These are phyloP conservation scores for Lactarius tabidus DNA, from an alignment of 768 basidiomycete genomes.

Conservation along the genomic window DNA sequence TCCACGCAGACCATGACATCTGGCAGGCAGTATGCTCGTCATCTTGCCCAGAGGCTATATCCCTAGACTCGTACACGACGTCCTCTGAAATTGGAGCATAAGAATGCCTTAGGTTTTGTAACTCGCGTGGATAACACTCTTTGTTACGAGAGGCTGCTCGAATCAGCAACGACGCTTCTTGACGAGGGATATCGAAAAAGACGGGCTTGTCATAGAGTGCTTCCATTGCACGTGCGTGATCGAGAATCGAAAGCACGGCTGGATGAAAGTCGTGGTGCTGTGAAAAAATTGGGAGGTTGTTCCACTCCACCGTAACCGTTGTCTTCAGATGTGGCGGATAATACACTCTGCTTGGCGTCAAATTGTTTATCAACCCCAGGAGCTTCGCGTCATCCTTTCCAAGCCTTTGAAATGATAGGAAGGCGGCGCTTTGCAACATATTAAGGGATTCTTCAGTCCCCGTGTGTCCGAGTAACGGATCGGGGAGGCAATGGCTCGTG, in stretches of 20 bases:
- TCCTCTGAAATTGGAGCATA: background rate
- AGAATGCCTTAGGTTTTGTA: background rate
- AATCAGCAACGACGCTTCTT: background rate
- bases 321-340: background rate
- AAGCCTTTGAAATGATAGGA: slow-evolving; percentile 40
- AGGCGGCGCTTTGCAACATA: slow-evolving; percentile 37
- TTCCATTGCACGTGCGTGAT: slow-evolving; percentile 7
- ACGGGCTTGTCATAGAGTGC: background rate
- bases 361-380: background rate
- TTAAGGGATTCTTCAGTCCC: slow-evolving; percentile 44
- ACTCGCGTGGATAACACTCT: background rate
- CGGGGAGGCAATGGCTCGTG: slow-evolving; percentile 40
- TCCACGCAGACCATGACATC: background rate
- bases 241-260: background rate
- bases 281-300: slow-evolving; percentile 2
- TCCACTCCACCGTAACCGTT: slow-evolving; percentile 4
- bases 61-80: slow-evolving; percentile 1
- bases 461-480: slow-evolving; percentile 42
- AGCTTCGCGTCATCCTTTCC: background rate
- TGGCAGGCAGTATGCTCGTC: background rate
- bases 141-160: slow-evolving; percentile 6
- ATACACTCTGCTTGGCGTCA: slow-evolving; percentile 4
- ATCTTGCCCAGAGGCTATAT: background rate
- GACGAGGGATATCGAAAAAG: background rate
- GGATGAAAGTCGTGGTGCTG: slow-evolving; percentile 9